Evolutionary conservation across 1,284 basidiomycete species (phyloP).

Genomic region (Xerocomus minutiporus): DNA sequence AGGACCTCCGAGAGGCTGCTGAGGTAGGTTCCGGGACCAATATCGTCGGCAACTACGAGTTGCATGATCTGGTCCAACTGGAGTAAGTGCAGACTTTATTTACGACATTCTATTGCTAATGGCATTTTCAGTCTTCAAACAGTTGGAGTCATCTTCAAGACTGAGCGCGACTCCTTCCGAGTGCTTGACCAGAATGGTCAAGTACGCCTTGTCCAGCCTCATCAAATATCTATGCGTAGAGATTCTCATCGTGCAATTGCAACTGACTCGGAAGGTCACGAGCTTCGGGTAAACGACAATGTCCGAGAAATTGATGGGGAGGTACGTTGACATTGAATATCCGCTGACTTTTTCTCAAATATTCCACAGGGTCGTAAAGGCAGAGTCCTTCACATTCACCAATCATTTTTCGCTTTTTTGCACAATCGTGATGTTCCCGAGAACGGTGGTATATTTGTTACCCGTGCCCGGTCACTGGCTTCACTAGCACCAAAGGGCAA

Average conservation of each 20-base stretch:
- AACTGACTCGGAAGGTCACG: slow-evolving; percentile 85
- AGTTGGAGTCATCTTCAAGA: slow-evolving; percentile 96
- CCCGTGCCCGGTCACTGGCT: slow-evolving; percentile 72
- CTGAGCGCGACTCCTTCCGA: slow-evolving; percentile 92
- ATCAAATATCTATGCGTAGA: slow-evolving; percentile 90
- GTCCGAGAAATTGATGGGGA: slow-evolving; percentile 93
- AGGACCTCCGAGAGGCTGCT: slow-evolving; percentile 95
- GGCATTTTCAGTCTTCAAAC: slow-evolving; percentile 67
- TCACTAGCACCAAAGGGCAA: slow-evolving; percentile 84
- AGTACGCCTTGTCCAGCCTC: slow-evolving; percentile 85
- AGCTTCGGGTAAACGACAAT: slow-evolving; percentile 81
- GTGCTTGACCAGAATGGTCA: slow-evolving; percentile 94
- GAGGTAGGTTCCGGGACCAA: slow-evolving; percentile 91
- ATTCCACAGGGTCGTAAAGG: slow-evolving; percentile 75
- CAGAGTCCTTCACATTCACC: slow-evolving; percentile 90
- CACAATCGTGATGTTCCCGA: slow-evolving; percentile 89
- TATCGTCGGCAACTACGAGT: slow-evolving; percentile 87
- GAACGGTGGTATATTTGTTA: slow-evolving; percentile 93
- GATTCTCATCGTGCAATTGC: slow-evolving; percentile 85
- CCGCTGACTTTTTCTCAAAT: slow-evolving; percentile 1
- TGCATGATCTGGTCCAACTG: slow-evolving; percentile 95
- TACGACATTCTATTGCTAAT: slow-evolving; percentile 8
- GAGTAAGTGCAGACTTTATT: slow-evolving; percentile 56
- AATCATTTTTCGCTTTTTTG: slow-evolving; percentile 91
- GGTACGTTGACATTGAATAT: slow-evolving; percentile 41